Conservation (phyloP, 345 rosid genomes). For the Mangifera indica region DNA sequence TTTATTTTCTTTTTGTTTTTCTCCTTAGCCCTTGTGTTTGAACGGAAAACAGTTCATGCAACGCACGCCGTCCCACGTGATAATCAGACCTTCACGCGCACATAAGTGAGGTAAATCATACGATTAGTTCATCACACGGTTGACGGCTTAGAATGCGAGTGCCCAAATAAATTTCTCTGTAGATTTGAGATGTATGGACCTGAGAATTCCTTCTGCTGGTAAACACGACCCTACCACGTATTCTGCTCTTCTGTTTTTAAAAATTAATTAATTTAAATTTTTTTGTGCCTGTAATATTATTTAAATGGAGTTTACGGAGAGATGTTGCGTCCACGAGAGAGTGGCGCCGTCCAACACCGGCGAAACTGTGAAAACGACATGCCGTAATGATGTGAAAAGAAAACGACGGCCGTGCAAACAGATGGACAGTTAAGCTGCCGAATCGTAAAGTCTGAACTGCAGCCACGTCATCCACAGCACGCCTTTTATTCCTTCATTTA, state of each 20-base stretch:
- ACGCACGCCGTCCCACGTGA: slow-evolving; percentile 19
- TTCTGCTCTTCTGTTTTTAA: neutral
- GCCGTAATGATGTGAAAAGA: slow-evolving; percentile 15
- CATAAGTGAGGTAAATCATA: neutral
- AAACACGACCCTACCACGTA: neutral
- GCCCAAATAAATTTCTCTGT: neutral
- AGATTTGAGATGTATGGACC: neutral
- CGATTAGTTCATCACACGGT: neutral
- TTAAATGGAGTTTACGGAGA: slow-evolving; percentile 21
- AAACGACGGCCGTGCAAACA: slow-evolving; percentile 17
- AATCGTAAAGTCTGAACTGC: neutral
- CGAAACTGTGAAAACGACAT: slow-evolving; percentile 16
- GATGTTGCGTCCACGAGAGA: slow-evolving; percentile 27
- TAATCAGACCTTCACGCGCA: neutral
- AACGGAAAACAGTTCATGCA: slow-evolving; percentile 1
- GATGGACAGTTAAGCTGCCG: slow-evolving; percentile 12
- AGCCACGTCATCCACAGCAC: slow-evolving; percentile 8
- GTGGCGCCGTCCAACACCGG: slow-evolving; percentile 35
- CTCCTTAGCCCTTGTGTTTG: too few species aligned
- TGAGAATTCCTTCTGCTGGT: neutral
- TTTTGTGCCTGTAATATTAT: neutral
- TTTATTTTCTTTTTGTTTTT: neutral
- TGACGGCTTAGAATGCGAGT: slow-evolving; percentile 2
- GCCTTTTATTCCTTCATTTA: neutral
- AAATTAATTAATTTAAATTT: too few species aligned